Conservation (phyloP, 805 yeast genomes). For the Saccharomycopsis fibuligera region DNA sequence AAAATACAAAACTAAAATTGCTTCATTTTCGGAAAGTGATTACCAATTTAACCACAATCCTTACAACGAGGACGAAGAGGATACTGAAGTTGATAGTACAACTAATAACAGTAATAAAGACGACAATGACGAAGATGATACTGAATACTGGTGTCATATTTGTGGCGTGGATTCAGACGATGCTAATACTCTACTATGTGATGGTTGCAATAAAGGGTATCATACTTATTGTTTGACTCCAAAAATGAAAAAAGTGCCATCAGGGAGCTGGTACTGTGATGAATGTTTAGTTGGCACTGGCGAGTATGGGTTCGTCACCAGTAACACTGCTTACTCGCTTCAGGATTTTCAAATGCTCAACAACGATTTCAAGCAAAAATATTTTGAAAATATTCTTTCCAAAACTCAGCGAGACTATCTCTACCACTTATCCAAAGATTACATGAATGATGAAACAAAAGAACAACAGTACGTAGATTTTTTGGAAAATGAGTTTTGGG, state of each 20-base stretch:
- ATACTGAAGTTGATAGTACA: conserved; percentile 14
- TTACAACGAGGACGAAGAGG: conserved; percentile 20
- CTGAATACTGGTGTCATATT: conserved; percentile 28
- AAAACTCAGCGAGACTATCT: conserved; percentile 27
- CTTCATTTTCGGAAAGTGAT: conserved; percentile 4
- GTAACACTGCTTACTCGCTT: conserved; percentile 47
- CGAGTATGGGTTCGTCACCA: conserved; percentile 81
- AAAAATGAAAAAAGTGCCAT: conserved; percentile 45
- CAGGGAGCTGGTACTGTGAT: conserved; percentile 73
- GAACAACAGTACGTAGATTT: conserved; percentile 18
- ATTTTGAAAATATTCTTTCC: conserved; percentile 35
- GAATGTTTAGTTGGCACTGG: conserved; percentile 82
- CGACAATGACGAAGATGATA: conserved; percentile 23
- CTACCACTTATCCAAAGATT: conserved; percentile 40
- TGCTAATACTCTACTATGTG: conserved; percentile 52
- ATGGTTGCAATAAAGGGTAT: conserved; percentile 63
- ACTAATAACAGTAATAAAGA: conserved; percentile 25
- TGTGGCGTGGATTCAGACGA: conserved; percentile 27
- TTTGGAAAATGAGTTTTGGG: conserved; percentile 69
- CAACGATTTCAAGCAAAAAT: conserved; percentile 38
- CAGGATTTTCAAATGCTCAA: conserved; percentile 56
- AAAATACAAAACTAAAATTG: conserved; percentile 18
- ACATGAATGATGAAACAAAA: conserved; percentile 47
- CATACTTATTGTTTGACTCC: conserved; percentile 66
- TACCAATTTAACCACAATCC: conserved; percentile 21